Evolutionary conservation across 2,329 filamentous ascomycete species (phyloP).

Genomic region (Colletotrichum aenigma): DNA sequence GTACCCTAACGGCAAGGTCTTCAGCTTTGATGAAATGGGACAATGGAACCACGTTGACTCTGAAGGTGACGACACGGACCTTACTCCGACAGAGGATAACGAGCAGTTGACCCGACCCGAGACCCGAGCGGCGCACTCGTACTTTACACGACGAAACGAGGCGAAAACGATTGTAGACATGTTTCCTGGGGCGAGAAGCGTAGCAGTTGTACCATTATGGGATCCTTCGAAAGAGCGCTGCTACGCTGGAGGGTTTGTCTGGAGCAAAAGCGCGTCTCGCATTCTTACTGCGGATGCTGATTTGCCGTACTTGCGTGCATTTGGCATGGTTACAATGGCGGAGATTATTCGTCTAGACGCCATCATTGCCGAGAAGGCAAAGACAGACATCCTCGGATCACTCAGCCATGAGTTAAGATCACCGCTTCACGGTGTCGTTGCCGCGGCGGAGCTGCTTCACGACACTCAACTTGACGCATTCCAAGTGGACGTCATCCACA

Average conservation of each 20-base stretch:
- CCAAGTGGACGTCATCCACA: slow-evolving; percentile 47
- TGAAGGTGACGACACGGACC: slow-evolving; percentile 3
- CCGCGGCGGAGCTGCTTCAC: slow-evolving; percentile 54
- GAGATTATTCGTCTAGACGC: slow-evolving; percentile 53
- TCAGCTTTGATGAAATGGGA: slow-evolving; percentile 45
- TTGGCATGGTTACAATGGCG: slow-evolving; percentile 59
- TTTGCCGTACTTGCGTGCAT: slow-evolving; percentile 45
- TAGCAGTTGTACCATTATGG: slow-evolving; percentile 41
- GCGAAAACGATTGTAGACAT: slow-evolving; percentile 34
- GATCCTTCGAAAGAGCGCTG: slow-evolving; percentile 36
- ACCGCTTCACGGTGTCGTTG: slow-evolving; percentile 61
- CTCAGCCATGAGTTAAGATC: slow-evolving; percentile 62
- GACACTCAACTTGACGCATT: slow-evolving; percentile 45
- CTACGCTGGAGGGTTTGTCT: slow-evolving; percentile 44
- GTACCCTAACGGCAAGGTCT: slow-evolving; percentile 52
- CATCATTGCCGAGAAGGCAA: slow-evolving; percentile 42
- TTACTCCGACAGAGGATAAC: slow-evolving; percentile 12
- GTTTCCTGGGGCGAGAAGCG: slow-evolving; percentile 42
- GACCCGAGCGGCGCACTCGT: neutral
- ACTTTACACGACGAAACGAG: slow-evolving; percentile 27
- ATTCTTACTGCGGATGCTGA: slow-evolving; percentile 24
- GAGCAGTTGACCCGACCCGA: neutral
- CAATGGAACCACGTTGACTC: slow-evolving; percentile 34
- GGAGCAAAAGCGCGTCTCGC: slow-evolving; percentile 37
- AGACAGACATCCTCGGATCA: slow-evolving; percentile 60